Conservation (phyloP, 177 flowering plant species). For the Vitis hybrid region DNA sequence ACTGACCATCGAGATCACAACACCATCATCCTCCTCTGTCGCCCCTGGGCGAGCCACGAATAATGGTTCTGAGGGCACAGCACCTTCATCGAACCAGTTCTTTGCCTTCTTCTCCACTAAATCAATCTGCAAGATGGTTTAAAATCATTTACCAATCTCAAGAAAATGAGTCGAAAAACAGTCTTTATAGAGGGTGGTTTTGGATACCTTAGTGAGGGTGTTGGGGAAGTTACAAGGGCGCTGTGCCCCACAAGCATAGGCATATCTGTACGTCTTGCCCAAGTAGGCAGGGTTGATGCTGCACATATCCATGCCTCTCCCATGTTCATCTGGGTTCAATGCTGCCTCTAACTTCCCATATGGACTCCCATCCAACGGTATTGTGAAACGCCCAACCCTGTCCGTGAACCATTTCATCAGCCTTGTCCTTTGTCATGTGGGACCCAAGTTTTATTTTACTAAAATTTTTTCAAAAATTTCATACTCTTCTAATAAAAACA, state of each 20-base stretch:
- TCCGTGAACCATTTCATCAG: neutral
- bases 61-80: constrained; percentile 89
- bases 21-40: constrained; percentile 88
- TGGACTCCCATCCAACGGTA: constrained; percentile 89
- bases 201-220: constrained; percentile 85
- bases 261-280: constrained; percentile 82
- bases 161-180: too few relatives aligned
- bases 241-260: constrained; percentile 91
- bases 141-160: too few relatives aligned
- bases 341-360: constrained; percentile 75
- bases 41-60: constrained; percentile 92
- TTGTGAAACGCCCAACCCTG: constrained; percentile 87
- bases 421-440: neutral
- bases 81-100: constrained; percentile 79
- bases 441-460: too few relatives aligned
- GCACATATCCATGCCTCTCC: constrained; percentile 97
- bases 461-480: too few relatives aligned
- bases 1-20: constrained; percentile 84
- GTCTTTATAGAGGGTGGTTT: neutral
- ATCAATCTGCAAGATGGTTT: constrained; percentile 52
- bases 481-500: too few relatives aligned
- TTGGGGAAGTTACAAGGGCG: constrained; percentile 98
- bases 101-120: constrained; percentile 66
- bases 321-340: constrained; percentile 84
- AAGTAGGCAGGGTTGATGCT: constrained; percentile 78